Evolutionary conservation across 2,329 filamentous ascomycete genomes (phyloP), one percentile per base, ranked within the genome.

Genomic region (Colletotrichum simmondsii): DNA sequence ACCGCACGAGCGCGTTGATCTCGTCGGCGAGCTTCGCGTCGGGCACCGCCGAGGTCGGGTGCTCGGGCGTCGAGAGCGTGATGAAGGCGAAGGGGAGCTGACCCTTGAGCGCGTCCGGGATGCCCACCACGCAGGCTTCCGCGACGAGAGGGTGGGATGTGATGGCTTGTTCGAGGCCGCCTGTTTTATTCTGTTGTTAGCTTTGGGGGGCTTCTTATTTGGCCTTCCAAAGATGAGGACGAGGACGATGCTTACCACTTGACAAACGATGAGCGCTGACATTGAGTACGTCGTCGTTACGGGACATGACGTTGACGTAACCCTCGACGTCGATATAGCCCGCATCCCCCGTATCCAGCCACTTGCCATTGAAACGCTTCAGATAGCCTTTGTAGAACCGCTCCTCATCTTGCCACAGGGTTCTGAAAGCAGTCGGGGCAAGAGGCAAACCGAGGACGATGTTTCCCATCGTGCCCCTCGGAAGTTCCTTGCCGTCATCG

Each of bases 201-300:
- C 3, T 12, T 26, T 1, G 8, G 11, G 16, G 16, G 22, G 42
- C n/a, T 2, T 60, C 16, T 5, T 32, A 32, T 32, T 32, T 32
- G 30, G 30, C 30, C 30, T 32, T 11, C 8, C 42, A 1, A 19
- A 46, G 14, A 53, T 4, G 11, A 19, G 30, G 3, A 28, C 19
- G 7, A 49, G 6, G 19, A 49, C 7, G 8, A 8, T 22, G 81
- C 87, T 77, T 86, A 93, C 93, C 94, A 12, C 95, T 98, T 75
- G 93, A 96, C 74, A 98, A 92, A 16, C 95, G 90, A 84, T 98
- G 95, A 5, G 95, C 95, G 53, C 95, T 95, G n/a, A 98, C 95
- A 79, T 98, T 98, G 79, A 98, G 95, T 72, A 98, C 93, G 81
- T 98, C 95, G 83, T 98, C 95, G 37, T 85, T 87, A 53, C 90